Evolutionary conservation across 441 rosid genomes (phyloP).

Genomic region (Aleurites moluccanus): DNA sequence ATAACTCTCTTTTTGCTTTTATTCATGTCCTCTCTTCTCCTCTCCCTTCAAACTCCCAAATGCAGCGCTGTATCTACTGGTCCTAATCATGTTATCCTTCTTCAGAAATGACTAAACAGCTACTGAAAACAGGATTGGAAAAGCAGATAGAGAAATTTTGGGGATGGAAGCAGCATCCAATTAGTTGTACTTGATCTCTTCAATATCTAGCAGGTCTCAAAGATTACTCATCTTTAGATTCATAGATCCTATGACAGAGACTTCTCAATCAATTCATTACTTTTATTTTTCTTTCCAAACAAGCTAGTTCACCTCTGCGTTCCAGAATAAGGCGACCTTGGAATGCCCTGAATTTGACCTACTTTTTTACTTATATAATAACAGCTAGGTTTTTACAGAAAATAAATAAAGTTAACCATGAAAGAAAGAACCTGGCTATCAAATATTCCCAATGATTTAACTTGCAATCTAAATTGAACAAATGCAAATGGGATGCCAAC

Average conservation of each 20-base stretch:
- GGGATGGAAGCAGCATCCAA: no score
- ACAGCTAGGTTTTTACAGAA: background rate
- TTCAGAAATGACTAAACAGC: no score
- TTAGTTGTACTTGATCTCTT: no score
- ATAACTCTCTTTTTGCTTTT: no score
- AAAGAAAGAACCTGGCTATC: background rate
- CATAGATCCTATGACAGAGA: background rate
- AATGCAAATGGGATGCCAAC: slow-evolving; percentile 19
- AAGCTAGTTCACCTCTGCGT: background rate
- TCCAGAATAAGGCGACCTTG: background rate
- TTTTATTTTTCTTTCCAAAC: background rate
- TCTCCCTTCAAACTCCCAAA: no score
- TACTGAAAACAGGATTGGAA: no score
- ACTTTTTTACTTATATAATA: background rate
- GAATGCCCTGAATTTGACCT: slow-evolving; percentile 3
- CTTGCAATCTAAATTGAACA: background rate
- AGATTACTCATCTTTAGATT: background rate
- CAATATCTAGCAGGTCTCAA: background rate
- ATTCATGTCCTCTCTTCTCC: no score
- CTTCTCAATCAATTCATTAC: background rate
- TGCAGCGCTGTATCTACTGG: no score
- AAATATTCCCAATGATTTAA: no score
- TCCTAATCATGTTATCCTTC: no score
- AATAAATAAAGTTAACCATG: background rate
- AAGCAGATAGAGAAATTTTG: no score